A percentile compares a stretch with the other conserved stretches of the same genome.
phyloP scores from a whole-genome alignment of 805 yeast genomes.

The Saccharomycopsis selenospora region DNA sequence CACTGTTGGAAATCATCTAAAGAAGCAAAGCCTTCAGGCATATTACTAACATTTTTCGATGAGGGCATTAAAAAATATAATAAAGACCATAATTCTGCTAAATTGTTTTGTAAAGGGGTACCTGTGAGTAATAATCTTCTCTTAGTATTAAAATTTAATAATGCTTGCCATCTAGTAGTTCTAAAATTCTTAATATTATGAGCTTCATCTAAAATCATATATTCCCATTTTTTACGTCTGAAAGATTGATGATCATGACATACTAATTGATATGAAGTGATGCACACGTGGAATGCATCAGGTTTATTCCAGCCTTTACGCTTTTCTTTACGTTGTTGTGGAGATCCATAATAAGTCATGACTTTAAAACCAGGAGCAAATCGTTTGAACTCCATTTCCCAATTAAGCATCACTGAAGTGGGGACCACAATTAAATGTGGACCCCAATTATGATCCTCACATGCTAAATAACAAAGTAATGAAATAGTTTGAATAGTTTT shows the following conservation, averaged over 20 bases:
- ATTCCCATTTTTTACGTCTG: slow-evolving; percentile 88
- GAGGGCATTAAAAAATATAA: slow-evolving; percentile 95
- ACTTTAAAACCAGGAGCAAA: slow-evolving; percentile 98
- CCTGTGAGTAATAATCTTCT: slow-evolving; percentile 86
- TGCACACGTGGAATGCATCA: slow-evolving; percentile 92
- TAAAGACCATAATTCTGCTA: slow-evolving; percentile 94
- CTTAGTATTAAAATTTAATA: slow-evolving; percentile 87
- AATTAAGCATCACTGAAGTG: slow-evolving; percentile 91
- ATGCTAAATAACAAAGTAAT: slow-evolving; percentile 77
- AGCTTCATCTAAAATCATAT: slow-evolving; percentile 96
- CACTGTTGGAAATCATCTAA: slow-evolving; percentile 94
- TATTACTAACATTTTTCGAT: slow-evolving; percentile 55
- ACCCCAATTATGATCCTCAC: slow-evolving; percentile 94
- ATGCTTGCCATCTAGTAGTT: slow-evolving; percentile 95
- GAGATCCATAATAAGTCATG: slow-evolving; percentile 91
- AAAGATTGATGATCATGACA: slow-evolving; percentile 95
- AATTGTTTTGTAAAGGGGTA: slow-evolving; percentile 92
- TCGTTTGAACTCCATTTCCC: slow-evolving; percentile 99
- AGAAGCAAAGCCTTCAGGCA: slow-evolving; percentile 96
- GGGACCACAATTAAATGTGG: slow-evolving; percentile 97
- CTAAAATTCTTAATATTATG: slow-evolving; percentile 95
- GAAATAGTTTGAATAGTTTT: slow-evolving; percentile 96
- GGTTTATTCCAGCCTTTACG: slow-evolving; percentile 97
- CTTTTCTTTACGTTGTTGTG: slow-evolving; percentile 92
- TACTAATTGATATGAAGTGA: slow-evolving; percentile 95